Evolutionary conservation across 208 protist species (phyloP).

Genomic region (Wallacemonas sp.): DNA sequence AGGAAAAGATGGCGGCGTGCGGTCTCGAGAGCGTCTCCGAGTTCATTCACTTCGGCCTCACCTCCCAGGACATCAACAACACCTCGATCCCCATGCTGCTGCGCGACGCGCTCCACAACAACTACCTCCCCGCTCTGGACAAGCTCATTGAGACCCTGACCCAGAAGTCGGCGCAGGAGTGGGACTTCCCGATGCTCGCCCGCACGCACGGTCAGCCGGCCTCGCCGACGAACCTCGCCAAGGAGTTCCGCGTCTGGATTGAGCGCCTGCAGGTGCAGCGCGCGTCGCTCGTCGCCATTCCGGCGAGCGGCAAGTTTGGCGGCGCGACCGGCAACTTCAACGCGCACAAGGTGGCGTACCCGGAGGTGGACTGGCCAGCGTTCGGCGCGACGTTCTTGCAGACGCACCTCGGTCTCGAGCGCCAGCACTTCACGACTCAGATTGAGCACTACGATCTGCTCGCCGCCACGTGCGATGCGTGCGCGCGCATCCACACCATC

Average conservation of each 20-base stretch:
- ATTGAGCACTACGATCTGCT: slow-evolving; percentile 96
- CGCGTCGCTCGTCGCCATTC: slow-evolving; percentile 51
- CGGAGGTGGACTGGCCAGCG: slow-evolving; percentile 76
- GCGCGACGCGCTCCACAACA: slow-evolving; percentile 73
- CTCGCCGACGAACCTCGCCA: slow-evolving; percentile 93
- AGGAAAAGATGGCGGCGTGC: slow-evolving; percentile 83
- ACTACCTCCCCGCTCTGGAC: slow-evolving; percentile 80
- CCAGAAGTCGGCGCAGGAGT: slow-evolving; percentile 52
- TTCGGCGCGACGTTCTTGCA: slow-evolving; percentile 87
- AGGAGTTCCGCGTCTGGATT: slow-evolving; percentile 93
- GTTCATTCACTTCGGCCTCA: slow-evolving; percentile 97
- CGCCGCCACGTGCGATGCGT: slow-evolving; percentile 90
- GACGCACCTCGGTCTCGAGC: slow-evolving; percentile 75
- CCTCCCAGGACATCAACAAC: slow-evolving; percentile 98
- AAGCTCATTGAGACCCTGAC: slow-evolving; percentile 50
- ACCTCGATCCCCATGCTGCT: slow-evolving; percentile 94
- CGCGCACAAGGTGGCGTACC: slow-evolving; percentile 91
- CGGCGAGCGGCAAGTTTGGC: slow-evolving; percentile 91
- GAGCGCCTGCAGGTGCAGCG: slow-evolving; percentile 88
- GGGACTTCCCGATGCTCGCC: slow-evolving; percentile 92
- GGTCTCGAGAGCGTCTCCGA: slow-evolving; percentile 78
- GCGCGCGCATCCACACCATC: slow-evolving; percentile 92
- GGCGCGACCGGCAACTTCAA: slow-evolving; percentile 95
- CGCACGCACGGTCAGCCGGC: slow-evolving; percentile 95
- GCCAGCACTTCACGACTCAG: slow-evolving; percentile 93